A percentile compares a stretch with the other conserved stretches of the same genome.
Evolutionary conservation across 2,329 filamentous ascomycete genomes (phyloP).

Genomic region (Stachybotrys elegans): DNA sequence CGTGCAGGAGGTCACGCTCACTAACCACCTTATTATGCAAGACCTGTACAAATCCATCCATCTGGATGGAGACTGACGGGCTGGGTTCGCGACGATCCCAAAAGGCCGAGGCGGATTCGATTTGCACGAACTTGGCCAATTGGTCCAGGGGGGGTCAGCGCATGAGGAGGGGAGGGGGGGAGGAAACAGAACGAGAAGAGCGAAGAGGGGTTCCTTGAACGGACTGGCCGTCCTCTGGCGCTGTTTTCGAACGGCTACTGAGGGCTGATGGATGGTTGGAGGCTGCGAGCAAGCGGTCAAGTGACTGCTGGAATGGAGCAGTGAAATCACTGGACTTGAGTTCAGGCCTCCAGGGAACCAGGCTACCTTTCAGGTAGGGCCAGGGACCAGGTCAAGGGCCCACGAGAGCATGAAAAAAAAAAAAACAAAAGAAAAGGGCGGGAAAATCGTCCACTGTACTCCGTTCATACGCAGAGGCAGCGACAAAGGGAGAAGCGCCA

Average conservation of each 20-base stretch:
- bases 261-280: not conserved
- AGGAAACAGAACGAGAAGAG: not conserved
- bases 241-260: not conserved
- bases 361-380: not conserved
- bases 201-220: not conserved
- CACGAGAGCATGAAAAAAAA: too few relatives aligned
- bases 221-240: not conserved
- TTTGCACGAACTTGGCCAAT: not conserved
- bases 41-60: too few relatives aligned
- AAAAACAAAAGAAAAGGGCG: not conserved
- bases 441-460: too few relatives aligned
- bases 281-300: conserved; percentile 1
- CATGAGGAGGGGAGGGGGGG: not conserved
- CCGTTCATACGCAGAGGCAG: too few relatives aligned
- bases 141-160: not conserved
- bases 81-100: too few relatives aligned
- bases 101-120: too few relatives aligned
- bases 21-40: too few relatives aligned
- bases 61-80: too few relatives aligned
- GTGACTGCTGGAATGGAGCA: conserved; percentile 3
- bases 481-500: not conserved
- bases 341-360: not conserved
- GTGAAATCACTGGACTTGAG: not conserved
- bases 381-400: not conserved
- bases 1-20: too few relatives aligned